phyloP scores from a whole-genome alignment of 208 protist genomes.

The Trypanosoma vivax region DNA sequence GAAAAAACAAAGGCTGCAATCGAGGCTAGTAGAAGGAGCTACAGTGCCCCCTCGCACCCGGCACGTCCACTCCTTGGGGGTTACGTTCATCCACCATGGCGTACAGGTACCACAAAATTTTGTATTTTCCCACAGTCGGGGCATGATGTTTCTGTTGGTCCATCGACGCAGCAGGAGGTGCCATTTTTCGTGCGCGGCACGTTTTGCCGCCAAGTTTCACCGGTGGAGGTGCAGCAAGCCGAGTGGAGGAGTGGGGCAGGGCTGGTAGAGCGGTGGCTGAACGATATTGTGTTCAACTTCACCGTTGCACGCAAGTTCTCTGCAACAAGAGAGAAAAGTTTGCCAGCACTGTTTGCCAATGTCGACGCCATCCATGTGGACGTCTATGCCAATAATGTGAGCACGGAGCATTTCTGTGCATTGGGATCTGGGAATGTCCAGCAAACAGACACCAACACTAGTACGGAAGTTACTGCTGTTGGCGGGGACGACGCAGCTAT shows the following conservation, averaged over 20 bases:
- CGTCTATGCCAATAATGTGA: conserved; percentile 14
- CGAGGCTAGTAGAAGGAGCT: neutral
- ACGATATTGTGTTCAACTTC: neutral
- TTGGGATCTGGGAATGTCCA: conserved; percentile 19
- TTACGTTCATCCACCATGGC: conserved; percentile 20
- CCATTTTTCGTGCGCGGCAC: conserved; percentile 30
- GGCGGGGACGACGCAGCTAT: neutral
- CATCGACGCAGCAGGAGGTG: conserved; percentile 19
- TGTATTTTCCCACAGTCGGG: conserved; percentile 44
- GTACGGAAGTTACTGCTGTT: neutral
- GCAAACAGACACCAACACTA: neutral
- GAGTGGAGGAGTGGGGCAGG: neutral
- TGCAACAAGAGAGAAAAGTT: neutral
- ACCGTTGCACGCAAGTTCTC: conserved; percentile 4
- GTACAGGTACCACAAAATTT: conserved; percentile 25
- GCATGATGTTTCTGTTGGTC: conserved; percentile 13
- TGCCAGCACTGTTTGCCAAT: conserved; percentile 1
- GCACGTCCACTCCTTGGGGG: conserved; percentile 26
- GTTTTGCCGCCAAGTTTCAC: conserved; percentile 2
- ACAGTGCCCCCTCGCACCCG: neutral
- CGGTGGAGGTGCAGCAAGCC: neutral
- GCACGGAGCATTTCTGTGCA: conserved; percentile 23
- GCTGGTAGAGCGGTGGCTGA: neutral
- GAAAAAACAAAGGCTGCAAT: neutral
- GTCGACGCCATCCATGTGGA: conserved; percentile 23